phyloP scores from a whole-genome alignment of 2,329 filamentous ascomycete genomes.

The Emmonsiellopsis sp. region DNA sequence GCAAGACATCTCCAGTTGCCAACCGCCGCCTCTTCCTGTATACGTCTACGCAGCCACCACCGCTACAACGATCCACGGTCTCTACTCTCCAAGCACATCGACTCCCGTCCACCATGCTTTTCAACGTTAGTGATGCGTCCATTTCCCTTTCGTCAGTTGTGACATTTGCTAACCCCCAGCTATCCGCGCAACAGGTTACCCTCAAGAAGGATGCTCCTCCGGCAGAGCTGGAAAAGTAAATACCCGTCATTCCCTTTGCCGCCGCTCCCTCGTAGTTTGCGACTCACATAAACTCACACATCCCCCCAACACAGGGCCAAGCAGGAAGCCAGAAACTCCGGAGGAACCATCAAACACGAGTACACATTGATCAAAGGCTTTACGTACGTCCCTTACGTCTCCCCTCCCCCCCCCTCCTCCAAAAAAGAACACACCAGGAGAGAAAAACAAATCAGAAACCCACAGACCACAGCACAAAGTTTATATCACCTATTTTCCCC shows the following conservation, averaged over 20 bases:
- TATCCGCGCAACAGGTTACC: conserved; percentile 52
- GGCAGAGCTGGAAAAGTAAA: conserved; percentile 60
- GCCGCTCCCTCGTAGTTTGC: not conserved
- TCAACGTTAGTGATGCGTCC: conserved; percentile 8
- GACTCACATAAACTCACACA: conserved; percentile 4
- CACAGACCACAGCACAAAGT: too few species aligned
- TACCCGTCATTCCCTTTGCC: not conserved
- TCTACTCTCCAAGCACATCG: not conserved
- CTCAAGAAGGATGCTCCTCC: conserved; percentile 60
- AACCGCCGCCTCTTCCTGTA: not conserved
- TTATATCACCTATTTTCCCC: too few species aligned
- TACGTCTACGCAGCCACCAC: not conserved
- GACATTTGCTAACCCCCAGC: not conserved
- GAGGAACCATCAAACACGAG: conserved; percentile 75
- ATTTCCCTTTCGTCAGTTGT: not conserved
- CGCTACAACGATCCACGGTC: not conserved
- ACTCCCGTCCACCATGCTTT: conserved; percentile 7
- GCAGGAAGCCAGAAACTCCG: conserved; percentile 61
- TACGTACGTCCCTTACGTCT: conserved; percentile 50
- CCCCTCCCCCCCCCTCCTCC: not conserved
- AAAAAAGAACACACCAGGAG: not conserved
- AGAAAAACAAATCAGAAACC: too few species aligned
- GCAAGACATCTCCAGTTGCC: not conserved
- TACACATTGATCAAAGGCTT: conserved; percentile 87
- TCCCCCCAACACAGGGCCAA: conserved; percentile 52